A percentile compares a stretch with the other conserved stretches of the same genome.
Evolutionary conservation across 495 filamentous ascomycete genomes (phyloP).

Genomic region (Penicillium argentinense): DNA sequence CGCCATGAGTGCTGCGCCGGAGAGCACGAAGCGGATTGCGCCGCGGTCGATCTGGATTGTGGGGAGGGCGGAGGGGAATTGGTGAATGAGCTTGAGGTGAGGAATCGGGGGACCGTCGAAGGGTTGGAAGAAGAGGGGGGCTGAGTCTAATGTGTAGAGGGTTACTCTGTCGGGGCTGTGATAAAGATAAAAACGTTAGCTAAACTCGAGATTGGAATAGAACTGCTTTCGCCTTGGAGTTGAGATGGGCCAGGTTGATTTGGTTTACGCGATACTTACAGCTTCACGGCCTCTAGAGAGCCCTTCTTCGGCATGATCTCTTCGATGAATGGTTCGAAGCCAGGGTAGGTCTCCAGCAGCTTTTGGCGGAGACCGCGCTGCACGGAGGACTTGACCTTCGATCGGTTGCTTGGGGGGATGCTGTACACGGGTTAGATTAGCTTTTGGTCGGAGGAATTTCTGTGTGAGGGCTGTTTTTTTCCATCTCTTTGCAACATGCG

Average conservation of each 20-base stretch:
- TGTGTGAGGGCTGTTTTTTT: background rate
- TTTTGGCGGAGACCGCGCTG: constrained; percentile 82
- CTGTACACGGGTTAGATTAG: constrained; percentile 39
- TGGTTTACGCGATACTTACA: constrained; percentile 44
- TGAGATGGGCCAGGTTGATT: background rate
- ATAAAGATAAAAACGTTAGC: too few species aligned
- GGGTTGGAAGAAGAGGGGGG: constrained; percentile 88
- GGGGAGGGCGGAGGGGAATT: constrained; percentile 48
- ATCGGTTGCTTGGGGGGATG: constrained; percentile 74
- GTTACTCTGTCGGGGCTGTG: constrained; percentile 78
- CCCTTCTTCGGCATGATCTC: constrained; percentile 94
- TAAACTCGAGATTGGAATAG: too few species aligned
- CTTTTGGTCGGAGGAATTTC: constrained; percentile 11
- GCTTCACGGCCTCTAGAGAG: constrained; percentile 87
- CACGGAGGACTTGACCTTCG: constrained; percentile 96
- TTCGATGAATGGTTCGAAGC: constrained; percentile 85
- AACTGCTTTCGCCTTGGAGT: background rate
- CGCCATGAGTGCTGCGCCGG: constrained; percentile 91
- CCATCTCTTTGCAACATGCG: too few species aligned
- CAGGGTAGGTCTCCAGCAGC: constrained; percentile 79
- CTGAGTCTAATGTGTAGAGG: constrained; percentile 76
- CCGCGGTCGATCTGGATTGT: constrained; percentile 80
- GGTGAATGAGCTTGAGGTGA: constrained; percentile 75
- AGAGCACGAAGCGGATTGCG: constrained; percentile 93
- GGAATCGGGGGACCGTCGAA: constrained; percentile 77